phyloP scores from a whole-genome alignment of 495 filamentous ascomycete genomes.

The Neurospora sp. region DNA sequence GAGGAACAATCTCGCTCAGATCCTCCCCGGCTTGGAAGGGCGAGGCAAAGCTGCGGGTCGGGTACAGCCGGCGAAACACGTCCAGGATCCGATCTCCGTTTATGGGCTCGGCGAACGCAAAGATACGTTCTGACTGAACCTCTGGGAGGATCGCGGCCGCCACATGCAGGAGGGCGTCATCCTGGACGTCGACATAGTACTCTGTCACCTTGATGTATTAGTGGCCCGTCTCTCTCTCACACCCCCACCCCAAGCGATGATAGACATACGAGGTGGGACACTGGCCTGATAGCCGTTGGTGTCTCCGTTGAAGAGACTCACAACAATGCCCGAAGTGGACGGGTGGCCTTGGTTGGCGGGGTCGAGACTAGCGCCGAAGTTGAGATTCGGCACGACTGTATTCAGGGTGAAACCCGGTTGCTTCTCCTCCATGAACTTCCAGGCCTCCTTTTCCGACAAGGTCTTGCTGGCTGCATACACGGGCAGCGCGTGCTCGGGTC shows the following conservation, averaged over 20 bases:
- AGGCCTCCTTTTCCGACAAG: slow-evolving; percentile 37
- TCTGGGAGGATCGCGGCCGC: slow-evolving; percentile 33
- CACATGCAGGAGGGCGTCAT: slow-evolving; percentile 38
- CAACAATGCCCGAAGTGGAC: slow-evolving; percentile 15
- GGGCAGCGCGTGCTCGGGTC: slow-evolving; percentile 7
- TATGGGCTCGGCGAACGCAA: slow-evolving; percentile 30
- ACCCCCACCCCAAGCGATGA: background rate
- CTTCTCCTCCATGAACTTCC: slow-evolving; percentile 40
- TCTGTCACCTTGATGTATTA: slow-evolving; percentile 14
- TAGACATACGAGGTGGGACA: slow-evolving; percentile 18
- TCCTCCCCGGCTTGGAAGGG: slow-evolving; percentile 9
- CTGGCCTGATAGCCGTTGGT: slow-evolving; percentile 7
- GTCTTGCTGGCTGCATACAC: slow-evolving; percentile 45
- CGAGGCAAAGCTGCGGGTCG: slow-evolving; percentile 1
- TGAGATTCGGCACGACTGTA: slow-evolving; percentile 33
- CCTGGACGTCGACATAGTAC: slow-evolving; percentile 37
- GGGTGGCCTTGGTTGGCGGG: slow-evolving; percentile 18
- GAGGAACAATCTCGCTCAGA: slow-evolving; percentile 17
- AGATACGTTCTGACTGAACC: slow-evolving; percentile 35
- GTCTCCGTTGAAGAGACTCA: slow-evolving; percentile 15
- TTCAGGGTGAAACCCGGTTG: slow-evolving; percentile 40
- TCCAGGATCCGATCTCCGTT: slow-evolving; percentile 29
- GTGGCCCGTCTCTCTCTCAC: background rate
- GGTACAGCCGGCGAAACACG: slow-evolving; percentile 23
- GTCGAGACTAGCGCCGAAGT: slow-evolving; percentile 26